These are phyloP conservation scores for Calonectria pauciramosa DNA, from an alignment of 2,329 filamentous ascomycete species.

Conservation along the genomic window DNA sequence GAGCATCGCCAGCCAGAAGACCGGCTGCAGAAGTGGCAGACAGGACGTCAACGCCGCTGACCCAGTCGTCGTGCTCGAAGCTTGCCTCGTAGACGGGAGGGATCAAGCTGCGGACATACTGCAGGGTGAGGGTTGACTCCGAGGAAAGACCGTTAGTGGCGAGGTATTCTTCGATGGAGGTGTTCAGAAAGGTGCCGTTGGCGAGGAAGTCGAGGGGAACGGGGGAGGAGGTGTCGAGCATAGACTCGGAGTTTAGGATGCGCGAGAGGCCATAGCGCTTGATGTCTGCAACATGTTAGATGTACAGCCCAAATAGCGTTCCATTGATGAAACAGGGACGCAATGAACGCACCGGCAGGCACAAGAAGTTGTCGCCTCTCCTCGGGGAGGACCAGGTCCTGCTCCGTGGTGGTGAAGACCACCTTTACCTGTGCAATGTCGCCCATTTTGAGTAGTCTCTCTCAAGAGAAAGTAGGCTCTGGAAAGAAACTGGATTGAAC, in stretches of 20 bases:
- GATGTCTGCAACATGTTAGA: slow-evolving; percentile 62
- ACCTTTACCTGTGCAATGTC: slow-evolving; percentile 72
- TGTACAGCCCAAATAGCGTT: not conserved
- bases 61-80: slow-evolving; percentile 98
- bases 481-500: not conserved
- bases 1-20: slow-evolving; percentile 54
- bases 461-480: not conserved
- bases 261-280: slow-evolving; percentile 79
- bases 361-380: slow-evolving; percentile 73
- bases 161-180: slow-evolving; percentile 92
- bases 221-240: slow-evolving; percentile 75
- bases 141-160: slow-evolving; percentile 87
- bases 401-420: slow-evolving; percentile 74
- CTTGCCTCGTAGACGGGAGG: slow-evolving; percentile 91
- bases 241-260: slow-evolving; percentile 79
- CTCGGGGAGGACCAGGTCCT: slow-evolving; percentile 74
- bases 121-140: slow-evolving; percentile 87
- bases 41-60: slow-evolving; percentile 87
- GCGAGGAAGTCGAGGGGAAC: slow-evolving; percentile 95
- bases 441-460: slow-evolving; percentile 49
- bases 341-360: slow-evolving; percentile 63
- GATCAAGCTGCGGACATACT: slow-evolving; percentile 93
- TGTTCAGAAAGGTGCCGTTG: slow-evolving; percentile 91
- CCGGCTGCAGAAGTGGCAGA: slow-evolving; percentile 75
- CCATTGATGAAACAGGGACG: not conserved